A percentile compares a stretch with the other conserved stretches of the same genome.
These are phyloP conservation scores for Colletotrichum karsti DNA, from an alignment of 2,329 filamentous ascomycete genomes.

Conservation along the genomic window DNA sequence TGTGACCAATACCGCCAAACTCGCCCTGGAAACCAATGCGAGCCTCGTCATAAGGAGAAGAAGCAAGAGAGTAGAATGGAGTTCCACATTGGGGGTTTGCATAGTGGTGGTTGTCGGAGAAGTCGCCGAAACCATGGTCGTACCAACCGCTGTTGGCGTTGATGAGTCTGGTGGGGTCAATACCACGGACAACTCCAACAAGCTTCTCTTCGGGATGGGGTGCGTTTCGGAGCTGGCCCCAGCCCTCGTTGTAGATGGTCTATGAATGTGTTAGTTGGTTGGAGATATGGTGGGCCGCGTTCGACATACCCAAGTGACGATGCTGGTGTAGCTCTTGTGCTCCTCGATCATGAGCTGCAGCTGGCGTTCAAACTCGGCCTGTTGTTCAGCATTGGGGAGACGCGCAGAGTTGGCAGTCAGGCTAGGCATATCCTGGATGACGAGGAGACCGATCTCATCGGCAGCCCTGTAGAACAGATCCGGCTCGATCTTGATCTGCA, in stretches of 20 bases:
- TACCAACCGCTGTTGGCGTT: slow-evolving; percentile 72
- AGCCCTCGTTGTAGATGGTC: slow-evolving; percentile 78
- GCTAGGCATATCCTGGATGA: slow-evolving; percentile 79
- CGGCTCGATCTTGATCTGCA: slow-evolving; percentile 71
- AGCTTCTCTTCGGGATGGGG: slow-evolving; percentile 65
- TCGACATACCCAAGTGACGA: slow-evolving; percentile 67
- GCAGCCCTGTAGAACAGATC: slow-evolving; percentile 75
- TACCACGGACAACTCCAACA: slow-evolving; percentile 58
- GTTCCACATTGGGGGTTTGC: slow-evolving; percentile 76
- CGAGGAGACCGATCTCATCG: slow-evolving; percentile 70
- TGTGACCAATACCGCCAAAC: slow-evolving; percentile 75
- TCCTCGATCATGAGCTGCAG: slow-evolving; percentile 69
- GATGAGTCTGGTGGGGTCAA: slow-evolving; percentile 72
- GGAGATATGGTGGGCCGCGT: not conserved
- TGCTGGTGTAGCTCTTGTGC: slow-evolving; percentile 70
- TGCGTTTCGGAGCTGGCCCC: slow-evolving; percentile 65
- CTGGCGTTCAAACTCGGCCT: slow-evolving; percentile 72
- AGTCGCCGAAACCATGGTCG: slow-evolving; percentile 75
- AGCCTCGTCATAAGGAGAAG: slow-evolving; percentile 62
- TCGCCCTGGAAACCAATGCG: slow-evolving; percentile 77
- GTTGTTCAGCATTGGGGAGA: slow-evolving; percentile 55
- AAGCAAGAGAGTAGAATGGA: slow-evolving; percentile 69
- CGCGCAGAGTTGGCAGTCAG: slow-evolving; percentile 47
- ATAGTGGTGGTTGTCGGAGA: slow-evolving; percentile 76
- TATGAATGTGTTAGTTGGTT: slow-evolving; percentile 29